Base-by-base conservation (phyloP, 768 basidiomycete genomes). In the Boletus rubroflammeus region DNA sequence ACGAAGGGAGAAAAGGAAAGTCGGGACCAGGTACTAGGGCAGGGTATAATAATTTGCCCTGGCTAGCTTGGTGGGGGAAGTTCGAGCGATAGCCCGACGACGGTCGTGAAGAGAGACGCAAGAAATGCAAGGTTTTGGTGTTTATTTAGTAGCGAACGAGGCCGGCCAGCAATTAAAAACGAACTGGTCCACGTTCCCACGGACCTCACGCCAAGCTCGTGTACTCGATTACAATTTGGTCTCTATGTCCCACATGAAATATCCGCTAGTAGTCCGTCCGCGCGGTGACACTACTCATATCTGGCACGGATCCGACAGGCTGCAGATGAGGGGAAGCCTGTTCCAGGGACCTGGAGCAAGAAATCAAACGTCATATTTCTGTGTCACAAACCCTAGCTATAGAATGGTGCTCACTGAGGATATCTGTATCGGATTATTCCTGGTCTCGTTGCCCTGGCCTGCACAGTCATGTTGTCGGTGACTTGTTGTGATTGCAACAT, bases 321-420 rank as follows among this genome's bases (percentile, higher is more conserved):
- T 77, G 76, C 59, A 79, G 61, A 71, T 85, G 83, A 23, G 86
- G 78, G 17, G 88, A 88, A 1, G 70, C 73, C 64, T 84, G 80
- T 26, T 80, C 79, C 29, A 90, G 70, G 8, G 74, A 66, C 63
- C 87, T 89, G 63, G 6, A 44, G 50, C 53, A 23, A 47, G 23
- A 47, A 25, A 36, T 31, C 31, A 13, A 53, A 54, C 17, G 32
- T 58, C 31, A 53, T 23, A 10, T 41, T 35, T 47, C 52, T 35
- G 44, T 29, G 50, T 51, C 34, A 21, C 25, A 23, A n/a, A 42
- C 41, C 21, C 9, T 31, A 40, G 13, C 32, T 32, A 14, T n/a
- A n/a, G n/a, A 35, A 21, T 25, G 47, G n/a, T 36, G 79, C 88
- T 69, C 60, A 92, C 90, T 88, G 85, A 50, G 88, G 85, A 67